These are phyloP conservation scores for Entrophospora sp. DNA, from an alignment of 192 early-diverging fungal species.

Conservation along the genomic window DNA sequence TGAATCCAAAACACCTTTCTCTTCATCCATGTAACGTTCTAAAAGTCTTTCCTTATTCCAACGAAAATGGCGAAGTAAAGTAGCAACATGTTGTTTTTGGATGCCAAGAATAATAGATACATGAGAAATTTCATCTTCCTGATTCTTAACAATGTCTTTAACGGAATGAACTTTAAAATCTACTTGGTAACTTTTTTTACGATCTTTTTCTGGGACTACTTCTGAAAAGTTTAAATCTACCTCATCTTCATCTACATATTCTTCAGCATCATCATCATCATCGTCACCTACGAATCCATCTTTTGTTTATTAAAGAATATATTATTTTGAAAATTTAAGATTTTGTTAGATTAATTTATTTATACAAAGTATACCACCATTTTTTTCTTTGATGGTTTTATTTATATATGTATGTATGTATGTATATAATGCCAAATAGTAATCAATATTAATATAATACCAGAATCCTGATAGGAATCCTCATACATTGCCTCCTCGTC, in stretches of 20 bases:
- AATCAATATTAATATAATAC: neutral
- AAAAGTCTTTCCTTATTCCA: slow-evolving; percentile 85
- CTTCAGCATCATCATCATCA: neutral
- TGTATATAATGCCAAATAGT: no score
- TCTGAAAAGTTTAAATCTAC: slow-evolving; percentile 49
- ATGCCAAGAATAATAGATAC: slow-evolving; percentile 68
- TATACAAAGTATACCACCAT: no score
- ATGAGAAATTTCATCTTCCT: slow-evolving; percentile 58
- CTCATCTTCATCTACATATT: slow-evolving; percentile 31
- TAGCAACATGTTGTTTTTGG: slow-evolving; percentile 55
- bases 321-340: neutral
- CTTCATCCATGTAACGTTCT: slow-evolving; percentile 68
- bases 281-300: neutral
- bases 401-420: no score
- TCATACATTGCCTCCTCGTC: slow-evolving; percentile 7
- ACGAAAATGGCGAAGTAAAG: slow-evolving; percentile 65
- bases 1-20: slow-evolving; percentile 44
- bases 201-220: slow-evolving; percentile 48
- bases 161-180: slow-evolving; percentile 62
- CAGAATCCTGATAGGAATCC: neutral
- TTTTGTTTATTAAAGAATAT: no score
- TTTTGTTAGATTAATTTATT: neutral
- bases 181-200: slow-evolving; percentile 62
- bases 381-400: no score
- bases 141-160: slow-evolving; percentile 50